phyloP scores from a whole-genome alignment of 805 yeast genomes.

The Teunomyces barrocoloradensis region DNA sequence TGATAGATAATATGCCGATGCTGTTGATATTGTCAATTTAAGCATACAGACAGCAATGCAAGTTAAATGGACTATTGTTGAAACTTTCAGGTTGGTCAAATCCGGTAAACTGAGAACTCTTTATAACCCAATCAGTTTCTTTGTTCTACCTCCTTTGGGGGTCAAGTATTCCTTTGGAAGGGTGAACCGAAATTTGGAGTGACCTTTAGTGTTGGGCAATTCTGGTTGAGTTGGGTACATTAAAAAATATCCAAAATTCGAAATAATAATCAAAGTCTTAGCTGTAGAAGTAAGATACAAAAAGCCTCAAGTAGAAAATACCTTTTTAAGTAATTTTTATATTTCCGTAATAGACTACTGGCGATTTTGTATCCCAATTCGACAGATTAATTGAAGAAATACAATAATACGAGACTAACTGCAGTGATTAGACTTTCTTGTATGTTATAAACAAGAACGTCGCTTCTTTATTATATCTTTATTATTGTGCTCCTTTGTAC shows the following conservation, averaged over 20 bases:
- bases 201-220: slow-evolving; percentile 3
- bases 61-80: background rate
- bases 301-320: background rate
- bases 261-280: background rate
- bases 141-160: background rate
- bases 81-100: background rate
- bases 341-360: background rate
- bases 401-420: background rate
- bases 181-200: background rate
- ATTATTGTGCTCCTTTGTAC: background rate
- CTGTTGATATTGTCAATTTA: background rate
- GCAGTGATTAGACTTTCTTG: background rate
- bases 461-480: background rate
- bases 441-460: background rate
- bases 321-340: background rate
- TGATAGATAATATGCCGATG: background rate
- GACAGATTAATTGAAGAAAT: background rate
- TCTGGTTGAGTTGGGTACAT: slow-evolving; percentile 3
- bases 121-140: background rate
- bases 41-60: background rate
- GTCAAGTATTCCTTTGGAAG: background rate
- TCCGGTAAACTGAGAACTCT: background rate
- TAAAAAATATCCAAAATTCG: background rate
- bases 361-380: background rate
- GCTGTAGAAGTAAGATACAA: background rate